Percentiles rank a stretch among this genome's conserved stretches.
Evolutionary conservation across 148 eudicot species (phyloP).

Genomic region (Dysphania ambrosioides): DNA sequence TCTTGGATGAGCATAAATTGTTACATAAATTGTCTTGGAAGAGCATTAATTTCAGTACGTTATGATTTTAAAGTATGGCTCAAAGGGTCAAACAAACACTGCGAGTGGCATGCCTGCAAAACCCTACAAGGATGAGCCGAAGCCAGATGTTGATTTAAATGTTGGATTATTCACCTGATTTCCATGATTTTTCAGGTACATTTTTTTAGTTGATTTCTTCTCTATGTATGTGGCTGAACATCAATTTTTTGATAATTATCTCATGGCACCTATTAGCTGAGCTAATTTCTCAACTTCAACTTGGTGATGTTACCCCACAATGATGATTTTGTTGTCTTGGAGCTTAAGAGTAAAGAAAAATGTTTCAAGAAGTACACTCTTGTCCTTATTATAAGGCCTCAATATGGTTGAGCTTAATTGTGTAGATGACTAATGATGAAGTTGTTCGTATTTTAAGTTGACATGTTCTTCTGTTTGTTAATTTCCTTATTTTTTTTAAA

Average conservation of each 20-base stretch:
- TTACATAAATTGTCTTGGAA: neutral
- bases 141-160: constrained; percentile 78
- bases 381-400: neutral
- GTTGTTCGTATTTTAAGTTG: neutral
- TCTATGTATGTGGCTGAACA: neutral
- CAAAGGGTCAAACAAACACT: constrained; percentile 72
- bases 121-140: constrained; percentile 47
- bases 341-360: neutral
- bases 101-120: constrained; percentile 46
- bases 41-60: neutral
- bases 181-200: constrained; percentile 94
- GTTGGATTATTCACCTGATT: constrained; percentile 74
- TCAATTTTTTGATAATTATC: neutral
- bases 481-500: too few relatives aligned
- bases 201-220: neutral
- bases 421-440: neutral
- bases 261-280: neutral
- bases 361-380: neutral
- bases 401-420: neutral
- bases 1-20: neutral
- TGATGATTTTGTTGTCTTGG: neutral
- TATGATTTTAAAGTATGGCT: constrained; percentile 61
- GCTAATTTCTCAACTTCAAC: neutral
- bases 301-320: neutral
- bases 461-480: neutral